These are phyloP conservation scores for Penicillium pulvis DNA, from an alignment of 495 filamentous ascomycete genomes.

Conservation along the genomic window DNA sequence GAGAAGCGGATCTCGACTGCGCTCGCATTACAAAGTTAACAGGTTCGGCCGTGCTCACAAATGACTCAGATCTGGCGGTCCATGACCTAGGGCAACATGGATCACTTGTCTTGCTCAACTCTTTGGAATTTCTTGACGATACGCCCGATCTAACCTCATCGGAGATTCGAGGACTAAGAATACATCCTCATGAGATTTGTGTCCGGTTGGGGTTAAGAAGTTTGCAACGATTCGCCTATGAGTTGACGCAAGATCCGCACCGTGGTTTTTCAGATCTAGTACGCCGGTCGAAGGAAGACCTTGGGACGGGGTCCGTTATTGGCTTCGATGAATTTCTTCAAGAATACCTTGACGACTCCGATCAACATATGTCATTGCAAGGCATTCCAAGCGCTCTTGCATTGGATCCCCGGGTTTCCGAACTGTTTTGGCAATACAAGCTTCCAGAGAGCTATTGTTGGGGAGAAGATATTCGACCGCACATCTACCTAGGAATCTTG, in stretches of 20 bases:
- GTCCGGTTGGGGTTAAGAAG: slow-evolving; percentile 37
- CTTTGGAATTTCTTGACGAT: slow-evolving; percentile 33
- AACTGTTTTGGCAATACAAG: slow-evolving; percentile 39
- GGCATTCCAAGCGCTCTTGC: not conserved
- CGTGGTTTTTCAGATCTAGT: slow-evolving; percentile 35
- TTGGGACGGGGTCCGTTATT: slow-evolving; percentile 3
- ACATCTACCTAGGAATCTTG: slow-evolving; percentile 61
- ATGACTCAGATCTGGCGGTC: slow-evolving; percentile 75
- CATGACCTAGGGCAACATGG: slow-evolving; percentile 62
- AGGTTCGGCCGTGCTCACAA: slow-evolving; percentile 60
- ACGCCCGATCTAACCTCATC: slow-evolving; percentile 17
- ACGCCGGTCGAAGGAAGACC: slow-evolving; percentile 26
- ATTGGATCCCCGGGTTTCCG: slow-evolving; percentile 39
- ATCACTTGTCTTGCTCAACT: slow-evolving; percentile 60
- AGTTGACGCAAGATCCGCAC: slow-evolving; percentile 29
- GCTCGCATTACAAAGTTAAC: slow-evolving; percentile 53
- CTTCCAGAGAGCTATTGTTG: slow-evolving; percentile 15
- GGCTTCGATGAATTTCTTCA: slow-evolving; percentile 46
- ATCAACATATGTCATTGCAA: not conserved
- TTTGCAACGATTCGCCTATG: slow-evolving; percentile 39
- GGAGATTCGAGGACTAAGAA: slow-evolving; percentile 38
- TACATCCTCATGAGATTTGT: slow-evolving; percentile 39
- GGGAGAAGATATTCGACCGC: slow-evolving; percentile 16
- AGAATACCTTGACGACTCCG: slow-evolving; percentile 38
- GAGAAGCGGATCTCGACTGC: slow-evolving; percentile 73